These are phyloP conservation scores for Myrmaecium sp. DNA, from an alignment of 2,329 filamentous ascomycete genomes.

Conservation along the genomic window DNA sequence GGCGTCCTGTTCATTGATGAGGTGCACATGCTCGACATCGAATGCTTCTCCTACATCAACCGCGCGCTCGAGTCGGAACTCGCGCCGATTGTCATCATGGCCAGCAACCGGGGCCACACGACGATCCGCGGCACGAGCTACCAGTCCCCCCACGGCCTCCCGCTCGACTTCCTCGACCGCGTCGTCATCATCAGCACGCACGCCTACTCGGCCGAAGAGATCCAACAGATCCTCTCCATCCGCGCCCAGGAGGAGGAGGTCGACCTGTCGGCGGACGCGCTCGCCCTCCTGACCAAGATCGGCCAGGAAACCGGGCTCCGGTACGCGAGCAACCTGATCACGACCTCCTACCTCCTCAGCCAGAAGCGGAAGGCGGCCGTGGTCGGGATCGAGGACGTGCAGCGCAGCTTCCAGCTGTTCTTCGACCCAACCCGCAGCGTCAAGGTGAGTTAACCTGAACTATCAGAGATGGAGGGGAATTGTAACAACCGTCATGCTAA, in stretches of 20 bases:
- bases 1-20: constrained; percentile 97
- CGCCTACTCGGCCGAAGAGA: constrained; percentile 64
- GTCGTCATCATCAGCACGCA: constrained; percentile 94
- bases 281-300: constrained; percentile 89
- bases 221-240: constrained; percentile 82
- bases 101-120: constrained; percentile 84
- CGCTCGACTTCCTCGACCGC: constrained; percentile 88
- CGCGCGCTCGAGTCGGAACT: constrained; percentile 88
- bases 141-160: constrained; percentile 80
- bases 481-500: constrained; percentile 7
- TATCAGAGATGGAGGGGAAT: no score
- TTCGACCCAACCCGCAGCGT: constrained; percentile 80
- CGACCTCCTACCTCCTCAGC: constrained; percentile 73
- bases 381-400: constrained; percentile 73
- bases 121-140: constrained; percentile 89
- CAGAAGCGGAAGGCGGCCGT: constrained; percentile 75
- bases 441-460: constrained; percentile 30
- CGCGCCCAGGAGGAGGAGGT: constrained; percentile 93
- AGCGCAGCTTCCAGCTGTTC: constrained; percentile 86
- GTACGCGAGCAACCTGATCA: constrained; percentile 97
- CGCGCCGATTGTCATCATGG: constrained; percentile 97
- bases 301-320: constrained; percentile 80
- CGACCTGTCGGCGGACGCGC: constrained; percentile 73
- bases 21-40: constrained; percentile 98
- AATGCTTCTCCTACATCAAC: constrained; percentile 98